Percentiles rank a stretch among this genome's conserved stretches.
phyloP scores from a whole-genome alignment of 345 rosid genomes.

The Euphorbia tirucalli region DNA sequence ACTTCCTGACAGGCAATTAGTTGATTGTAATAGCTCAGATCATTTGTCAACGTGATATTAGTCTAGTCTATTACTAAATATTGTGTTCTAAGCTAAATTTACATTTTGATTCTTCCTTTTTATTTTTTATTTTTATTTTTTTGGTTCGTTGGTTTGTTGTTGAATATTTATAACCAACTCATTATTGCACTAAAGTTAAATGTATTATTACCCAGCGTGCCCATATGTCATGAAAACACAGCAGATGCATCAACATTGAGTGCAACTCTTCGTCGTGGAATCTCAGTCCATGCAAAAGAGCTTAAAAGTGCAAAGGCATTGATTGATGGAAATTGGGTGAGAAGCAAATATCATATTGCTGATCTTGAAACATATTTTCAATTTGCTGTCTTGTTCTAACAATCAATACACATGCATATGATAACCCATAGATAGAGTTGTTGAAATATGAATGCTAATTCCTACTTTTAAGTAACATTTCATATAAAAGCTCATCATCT shows the following conservation, averaged over 20 bases:
- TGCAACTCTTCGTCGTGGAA: conserved; percentile 60
- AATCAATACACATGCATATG: neutral
- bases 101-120: neutral
- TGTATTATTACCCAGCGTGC: conserved; percentile 44
- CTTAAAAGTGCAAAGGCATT: conserved; percentile 64
- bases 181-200: conserved; percentile 11
- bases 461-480: neutral
- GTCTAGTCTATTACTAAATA: neutral
- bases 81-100: neutral
- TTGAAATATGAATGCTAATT: neutral
- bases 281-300: conserved; percentile 57
- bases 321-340: conserved; percentile 83
- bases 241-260: conserved; percentile 40
- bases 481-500: neutral
- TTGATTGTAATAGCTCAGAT: neutral
- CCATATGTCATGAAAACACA: conserved; percentile 42
- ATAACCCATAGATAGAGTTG: neutral
- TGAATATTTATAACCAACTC: conserved; percentile 1
- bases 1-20: neutral
- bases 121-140: neutral
- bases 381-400: neutral
- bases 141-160: neutral
- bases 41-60: conserved; percentile 1
- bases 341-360: conserved; percentile 13
- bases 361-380: neutral